Base-by-base conservation (phyloP, 2,329 filamentous ascomycete species). In the Scedosporium minutisporum region DNA sequence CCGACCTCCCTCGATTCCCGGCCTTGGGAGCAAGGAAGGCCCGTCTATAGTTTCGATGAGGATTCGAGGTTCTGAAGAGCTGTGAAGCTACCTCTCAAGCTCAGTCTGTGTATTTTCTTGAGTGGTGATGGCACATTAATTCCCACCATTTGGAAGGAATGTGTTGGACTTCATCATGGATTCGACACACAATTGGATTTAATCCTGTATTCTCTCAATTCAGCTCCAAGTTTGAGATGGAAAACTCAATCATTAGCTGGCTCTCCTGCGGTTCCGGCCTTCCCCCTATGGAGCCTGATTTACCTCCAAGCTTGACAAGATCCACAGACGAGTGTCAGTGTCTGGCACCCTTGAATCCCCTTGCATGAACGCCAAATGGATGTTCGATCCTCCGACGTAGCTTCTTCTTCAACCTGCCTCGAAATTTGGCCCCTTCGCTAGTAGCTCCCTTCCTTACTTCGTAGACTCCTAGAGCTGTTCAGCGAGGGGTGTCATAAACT, bases 241-340 rank as follows among this genome's bases (percentile, higher is more conserved):
- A 48, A 46, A 48, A 21, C 18, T 21, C 16, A 48, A 18, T 21
- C n/a, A n/a, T n/a, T 18, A 48, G 44, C n/a, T 23, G n/a, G n/a
- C 14, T 48, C 18, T 55, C 12, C 23, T 27, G 51, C 3, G 18
- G 12, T 7, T 5, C 6, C 23, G 21, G 23, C 16, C n/a, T 14
- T 3, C 21, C 18, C 51, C 9, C 48, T 6, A 25, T 7, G 12
- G 12, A 55, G 51, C 51, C 3, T 55, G 51, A 55, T 55, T 18
- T 21, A 18, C 44, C 18, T 55, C 51, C 21, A 23, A 27, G 21
- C 18, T 27, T 27, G 6, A 55, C n/a, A 4, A 55, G 51, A 55
- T 55, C 51, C 51, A 55, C 51, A 55, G 51, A 55, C 51, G 51
- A 29, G 51, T 55, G 51, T 55, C 51, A 55, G 51, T 55, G 18